Conservation (phyloP, 371 early-diverging fungal genomes). For the Actinomortierella wolfii region DNA sequence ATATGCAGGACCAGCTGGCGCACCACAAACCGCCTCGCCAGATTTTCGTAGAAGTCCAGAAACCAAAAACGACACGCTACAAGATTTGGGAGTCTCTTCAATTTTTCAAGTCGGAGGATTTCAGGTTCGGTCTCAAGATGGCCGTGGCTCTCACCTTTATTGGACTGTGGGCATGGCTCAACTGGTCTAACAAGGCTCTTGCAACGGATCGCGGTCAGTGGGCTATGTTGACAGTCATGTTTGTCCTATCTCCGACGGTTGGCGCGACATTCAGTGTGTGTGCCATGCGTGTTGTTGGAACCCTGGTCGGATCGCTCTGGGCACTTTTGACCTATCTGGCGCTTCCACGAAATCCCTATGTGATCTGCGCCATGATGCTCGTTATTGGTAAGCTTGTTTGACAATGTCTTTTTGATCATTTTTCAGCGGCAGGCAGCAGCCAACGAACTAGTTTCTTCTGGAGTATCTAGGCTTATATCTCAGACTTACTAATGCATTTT, state of each 20-base stretch:
- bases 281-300: slow-evolving; percentile 61
- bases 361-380: slow-evolving; percentile 57
- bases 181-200: slow-evolving; percentile 48
- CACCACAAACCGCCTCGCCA: slow-evolving; percentile 5
- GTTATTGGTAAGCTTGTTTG: slow-evolving; percentile 54
- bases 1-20: slow-evolving; percentile 1
- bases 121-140: slow-evolving; percentile 67
- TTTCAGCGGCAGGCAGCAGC: too few relatives aligned
- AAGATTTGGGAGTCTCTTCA: slow-evolving; percentile 52
- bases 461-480: too few relatives aligned
- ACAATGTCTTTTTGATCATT: background rate
- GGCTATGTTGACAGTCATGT: slow-evolving; percentile 61
- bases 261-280: slow-evolving; percentile 62
- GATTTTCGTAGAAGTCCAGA: slow-evolving; percentile 25
- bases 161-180: slow-evolving; percentile 56
- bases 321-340: slow-evolving; percentile 58
- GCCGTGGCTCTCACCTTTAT: slow-evolving; percentile 52
- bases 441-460: too few relatives aligned
- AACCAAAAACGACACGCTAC: slow-evolving; percentile 48
- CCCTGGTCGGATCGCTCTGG: slow-evolving; percentile 54
- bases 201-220: slow-evolving; percentile 59
- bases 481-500: too few relatives aligned
- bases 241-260: slow-evolving; percentile 64
- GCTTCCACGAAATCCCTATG: slow-evolving; percentile 54
- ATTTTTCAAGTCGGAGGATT: slow-evolving; percentile 53